Conservation (phyloP, 2,329 filamentous ascomycete species). For the Aspergillus proliferans region DNA sequence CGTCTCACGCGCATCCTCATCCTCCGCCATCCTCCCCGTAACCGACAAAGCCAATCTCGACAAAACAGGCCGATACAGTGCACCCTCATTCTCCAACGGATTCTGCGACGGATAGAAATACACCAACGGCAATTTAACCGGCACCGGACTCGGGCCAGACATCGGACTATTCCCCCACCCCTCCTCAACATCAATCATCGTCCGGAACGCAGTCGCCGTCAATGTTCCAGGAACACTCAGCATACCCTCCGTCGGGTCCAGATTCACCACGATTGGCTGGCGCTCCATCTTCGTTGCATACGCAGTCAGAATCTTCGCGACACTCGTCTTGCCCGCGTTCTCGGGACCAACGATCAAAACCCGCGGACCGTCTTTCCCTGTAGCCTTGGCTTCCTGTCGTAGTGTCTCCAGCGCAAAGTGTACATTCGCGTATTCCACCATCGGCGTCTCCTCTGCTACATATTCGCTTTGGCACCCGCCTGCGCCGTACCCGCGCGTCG, state of each 20-base stretch:
- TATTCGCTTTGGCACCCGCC: slow-evolving; percentile 64
- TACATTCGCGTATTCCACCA: slow-evolving; percentile 73
- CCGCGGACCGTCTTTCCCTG: slow-evolving; percentile 60
- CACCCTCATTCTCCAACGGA: slow-evolving; percentile 62
- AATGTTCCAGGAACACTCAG: slow-evolving; percentile 73
- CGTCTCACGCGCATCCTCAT: slow-evolving; percentile 61
- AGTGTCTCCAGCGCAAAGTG: slow-evolving; percentile 78
- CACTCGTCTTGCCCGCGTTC: slow-evolving; percentile 74
- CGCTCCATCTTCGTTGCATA: slow-evolving; percentile 70
- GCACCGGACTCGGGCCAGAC: slow-evolving; percentile 78
- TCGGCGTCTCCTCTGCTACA: slow-evolving; percentile 70
- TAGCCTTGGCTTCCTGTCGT: slow-evolving; percentile 55
- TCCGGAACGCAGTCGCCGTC: slow-evolving; percentile 79
- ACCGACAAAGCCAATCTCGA: slow-evolving; percentile 73
- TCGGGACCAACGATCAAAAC: slow-evolving; percentile 76
- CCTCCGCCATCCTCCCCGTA: slow-evolving; percentile 69
- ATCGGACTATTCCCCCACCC: slow-evolving; percentile 88
- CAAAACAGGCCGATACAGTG: slow-evolving; percentile 66
- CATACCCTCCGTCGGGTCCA: slow-evolving; percentile 76
- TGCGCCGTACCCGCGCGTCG: slow-evolving; percentile 32
- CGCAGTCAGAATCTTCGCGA: slow-evolving; percentile 68
- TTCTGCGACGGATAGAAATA: slow-evolving; percentile 76
- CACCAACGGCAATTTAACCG: slow-evolving; percentile 85
- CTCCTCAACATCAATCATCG: slow-evolving; percentile 79
- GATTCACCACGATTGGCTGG: slow-evolving; percentile 76